Percentiles rank a stretch among this genome's conserved stretches.
These are phyloP conservation scores for Tolypocladium paradoxum DNA, from an alignment of 2,329 filamentous ascomycete species.

Conservation along the genomic window DNA sequence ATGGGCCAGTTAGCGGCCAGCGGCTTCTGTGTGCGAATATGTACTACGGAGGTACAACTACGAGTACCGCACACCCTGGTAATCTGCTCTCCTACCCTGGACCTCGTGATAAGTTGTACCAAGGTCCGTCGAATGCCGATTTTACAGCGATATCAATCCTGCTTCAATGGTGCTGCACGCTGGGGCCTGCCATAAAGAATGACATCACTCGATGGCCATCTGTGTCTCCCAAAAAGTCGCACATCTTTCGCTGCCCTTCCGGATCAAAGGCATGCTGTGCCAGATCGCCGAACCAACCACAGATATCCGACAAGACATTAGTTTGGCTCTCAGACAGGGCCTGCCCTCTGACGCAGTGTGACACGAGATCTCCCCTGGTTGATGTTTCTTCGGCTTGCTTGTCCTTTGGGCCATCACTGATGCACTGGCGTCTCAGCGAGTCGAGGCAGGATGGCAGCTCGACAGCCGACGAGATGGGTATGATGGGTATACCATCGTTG, in stretches of 20 bases:
- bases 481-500: conserved; percentile 24
- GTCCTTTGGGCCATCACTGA: neutral
- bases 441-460: conserved; percentile 26
- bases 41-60: too few species aligned
- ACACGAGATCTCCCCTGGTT: conserved; percentile 6
- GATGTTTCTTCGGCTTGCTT: neutral
- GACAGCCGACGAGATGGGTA: conserved; percentile 27
- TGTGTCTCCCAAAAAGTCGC: conserved; percentile 16
- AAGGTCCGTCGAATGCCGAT: too few species aligned
- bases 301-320: conserved; percentile 18
- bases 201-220: conserved; percentile 18
- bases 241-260: conserved; percentile 10
- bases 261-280: conserved; percentile 9
- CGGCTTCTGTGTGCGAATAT: too few species aligned
- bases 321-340: conserved; percentile 14
- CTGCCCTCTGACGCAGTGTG: conserved; percentile 15
- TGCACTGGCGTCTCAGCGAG: conserved; percentile 22
- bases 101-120: neutral
- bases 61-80: neutral
- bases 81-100: neutral
- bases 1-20: too few species aligned
- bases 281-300: conserved; percentile 14
- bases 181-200: conserved; percentile 16
- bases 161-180: neutral
- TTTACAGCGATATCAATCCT: too few species aligned